A percentile compares a stretch with the other conserved stretches of the same genome.
phyloP scores from a whole-genome alignment of 202 grass and related monocot genomes.

The Dendrocalamus latiflorus region DNA sequence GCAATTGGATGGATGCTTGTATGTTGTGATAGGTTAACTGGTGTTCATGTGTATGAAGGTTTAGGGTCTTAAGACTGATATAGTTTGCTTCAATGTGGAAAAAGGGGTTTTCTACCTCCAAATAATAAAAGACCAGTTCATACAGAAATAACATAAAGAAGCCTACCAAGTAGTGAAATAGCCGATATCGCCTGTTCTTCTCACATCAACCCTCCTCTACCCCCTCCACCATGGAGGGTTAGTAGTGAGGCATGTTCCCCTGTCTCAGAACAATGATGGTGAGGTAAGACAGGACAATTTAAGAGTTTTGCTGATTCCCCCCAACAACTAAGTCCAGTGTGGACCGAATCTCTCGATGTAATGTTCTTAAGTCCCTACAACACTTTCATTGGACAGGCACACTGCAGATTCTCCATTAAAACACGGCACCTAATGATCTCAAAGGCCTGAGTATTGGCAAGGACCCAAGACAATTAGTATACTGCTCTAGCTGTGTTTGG shows the following conservation, averaged over 20 bases:
- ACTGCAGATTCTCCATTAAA: background rate
- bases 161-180: too few species aligned
- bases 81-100: background rate
- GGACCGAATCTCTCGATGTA: background rate
- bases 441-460: background rate
- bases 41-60: conserved; percentile 12
- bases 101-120: conserved; percentile 18
- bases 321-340: conserved; percentile 9
- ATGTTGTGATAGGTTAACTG: background rate
- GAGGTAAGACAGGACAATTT: conserved; percentile 55
- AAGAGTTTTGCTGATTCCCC: background rate
- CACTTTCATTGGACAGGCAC: conserved; percentile 10
- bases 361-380: background rate
- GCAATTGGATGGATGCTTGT: background rate
- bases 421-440: background rate
- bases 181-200: too few species aligned
- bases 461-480: background rate
- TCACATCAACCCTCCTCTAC: too few species aligned
- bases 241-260: conserved; percentile 76
- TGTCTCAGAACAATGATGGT: conserved; percentile 72
- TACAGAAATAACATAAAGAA: too few species aligned
- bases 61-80: background rate
- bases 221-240: conserved; percentile 46
- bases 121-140: conserved; percentile 41
- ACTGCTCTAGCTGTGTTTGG: background rate